phyloP scores from a whole-genome alignment of 2,329 filamentous ascomycete genomes.

The Aspergillus arachidicola region DNA sequence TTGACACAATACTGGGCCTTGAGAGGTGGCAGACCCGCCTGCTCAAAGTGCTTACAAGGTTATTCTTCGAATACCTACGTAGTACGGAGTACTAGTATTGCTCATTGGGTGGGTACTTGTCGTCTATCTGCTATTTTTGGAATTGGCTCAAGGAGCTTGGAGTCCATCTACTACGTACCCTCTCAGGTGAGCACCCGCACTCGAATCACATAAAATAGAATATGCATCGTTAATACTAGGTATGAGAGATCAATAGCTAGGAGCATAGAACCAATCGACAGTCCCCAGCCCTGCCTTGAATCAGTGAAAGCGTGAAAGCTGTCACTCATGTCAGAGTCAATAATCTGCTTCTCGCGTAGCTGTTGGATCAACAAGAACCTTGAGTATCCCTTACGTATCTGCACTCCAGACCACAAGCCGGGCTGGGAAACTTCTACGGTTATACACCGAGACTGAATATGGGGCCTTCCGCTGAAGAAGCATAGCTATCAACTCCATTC shows the following conservation, averaged over 20 bases:
- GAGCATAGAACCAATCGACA: neutral
- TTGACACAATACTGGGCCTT: neutral
- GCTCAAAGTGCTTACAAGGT: neutral
- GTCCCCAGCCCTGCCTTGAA: neutral
- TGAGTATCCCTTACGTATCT: neutral
- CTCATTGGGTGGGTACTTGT: neutral
- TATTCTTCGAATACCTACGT: too few species aligned
- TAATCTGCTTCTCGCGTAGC: neutral
- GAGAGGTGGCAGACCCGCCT: too few species aligned
- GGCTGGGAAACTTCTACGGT: neutral
- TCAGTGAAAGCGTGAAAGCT: neutral
- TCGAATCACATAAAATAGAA: neutral
- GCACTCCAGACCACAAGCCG: neutral
- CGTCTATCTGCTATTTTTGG: neutral
- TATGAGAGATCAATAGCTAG: neutral
- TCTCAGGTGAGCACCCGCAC: neutral
- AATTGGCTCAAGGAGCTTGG: neutral
- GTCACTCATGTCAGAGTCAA: neutral
- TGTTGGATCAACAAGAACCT: neutral
- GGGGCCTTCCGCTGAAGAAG: neutral
- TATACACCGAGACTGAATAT: neutral
- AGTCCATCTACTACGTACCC: neutral
- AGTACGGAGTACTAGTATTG: neutral
- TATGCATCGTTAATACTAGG: neutral
- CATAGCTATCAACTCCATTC: conserved; percentile 26